phyloP scores from a whole-genome alignment of 106 monocot species.

The Platanthera zijinensis region DNA sequence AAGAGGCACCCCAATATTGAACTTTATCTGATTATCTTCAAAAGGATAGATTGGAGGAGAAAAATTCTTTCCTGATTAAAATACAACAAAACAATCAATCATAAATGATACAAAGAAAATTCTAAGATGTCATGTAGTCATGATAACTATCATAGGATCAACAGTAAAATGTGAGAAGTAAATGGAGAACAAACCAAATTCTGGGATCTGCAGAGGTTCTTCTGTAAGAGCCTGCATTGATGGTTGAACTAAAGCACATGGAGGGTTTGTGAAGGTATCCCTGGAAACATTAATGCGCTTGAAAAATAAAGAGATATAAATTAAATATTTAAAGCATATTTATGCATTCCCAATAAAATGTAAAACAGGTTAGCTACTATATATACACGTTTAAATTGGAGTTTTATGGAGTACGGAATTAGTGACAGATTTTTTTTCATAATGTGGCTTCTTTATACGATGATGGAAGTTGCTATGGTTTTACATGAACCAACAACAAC shows the following conservation, averaged over 20 bases:
- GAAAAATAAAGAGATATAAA: not conserved
- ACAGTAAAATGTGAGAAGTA: not conserved
- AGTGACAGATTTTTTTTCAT: too few species aligned
- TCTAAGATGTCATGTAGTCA: not conserved
- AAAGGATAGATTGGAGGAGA: slow-evolving; percentile 92
- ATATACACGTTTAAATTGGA: too few species aligned
- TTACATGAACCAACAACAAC: too few species aligned
- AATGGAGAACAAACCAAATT: slow-evolving; percentile 52
- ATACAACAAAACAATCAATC: slow-evolving; percentile 5
- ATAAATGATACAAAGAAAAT: slow-evolving; percentile 1
- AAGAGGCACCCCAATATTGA: slow-evolving; percentile 38
- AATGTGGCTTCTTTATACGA: too few species aligned
- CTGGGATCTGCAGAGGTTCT: slow-evolving; percentile 43
- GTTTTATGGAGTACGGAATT: too few species aligned
- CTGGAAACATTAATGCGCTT: slow-evolving; percentile 22
- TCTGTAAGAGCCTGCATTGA: slow-evolving; percentile 38
- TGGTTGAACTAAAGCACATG: slow-evolving; percentile 89
- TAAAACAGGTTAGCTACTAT: too few species aligned
- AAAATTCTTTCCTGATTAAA: slow-evolving; percentile 62
- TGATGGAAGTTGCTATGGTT: too few species aligned
- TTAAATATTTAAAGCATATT: not conserved
- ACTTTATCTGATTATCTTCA: slow-evolving; percentile 41
- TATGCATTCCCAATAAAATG: not conserved
- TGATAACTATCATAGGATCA: not conserved
- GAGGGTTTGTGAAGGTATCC: slow-evolving; percentile 88